Evolutionary conservation across 2,329 filamentous ascomycete genomes (phyloP).

Genomic region (Calonectria henricotiae): DNA sequence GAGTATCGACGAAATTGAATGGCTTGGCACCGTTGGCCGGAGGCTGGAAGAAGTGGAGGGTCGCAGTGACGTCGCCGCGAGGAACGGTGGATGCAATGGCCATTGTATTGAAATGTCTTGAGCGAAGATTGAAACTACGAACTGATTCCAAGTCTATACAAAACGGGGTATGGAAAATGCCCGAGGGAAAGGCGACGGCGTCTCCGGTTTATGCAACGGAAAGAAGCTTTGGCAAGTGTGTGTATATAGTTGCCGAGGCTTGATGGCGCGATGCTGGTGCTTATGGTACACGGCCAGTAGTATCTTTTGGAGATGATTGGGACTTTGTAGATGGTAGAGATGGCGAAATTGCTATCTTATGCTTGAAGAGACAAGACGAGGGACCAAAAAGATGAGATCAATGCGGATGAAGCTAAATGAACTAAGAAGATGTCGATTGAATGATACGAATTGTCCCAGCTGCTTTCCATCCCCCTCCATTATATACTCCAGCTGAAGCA

Average conservation of each 20-base stretch:
- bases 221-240: not conserved
- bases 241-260: conserved; percentile 24
- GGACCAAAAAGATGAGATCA: conserved; percentile 3
- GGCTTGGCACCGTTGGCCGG: conserved; percentile 74
- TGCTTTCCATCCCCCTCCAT: conserved; percentile 13
- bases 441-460: conserved; percentile 22
- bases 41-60: conserved; percentile 77
- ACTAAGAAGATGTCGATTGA: conserved; percentile 17
- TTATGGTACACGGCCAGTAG: not conserved
- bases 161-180: not conserved
- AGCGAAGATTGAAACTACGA: not conserved
- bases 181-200: not conserved
- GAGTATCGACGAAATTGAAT: conserved; percentile 78
- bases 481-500: conserved; percentile 41
- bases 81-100: conserved; percentile 63
- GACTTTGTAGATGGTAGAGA: not conserved
- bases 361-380: not conserved
- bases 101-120: conserved; percentile 53
- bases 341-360: not conserved
- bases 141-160: conserved; percentile 12
- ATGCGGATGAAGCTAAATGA: conserved; percentile 1
- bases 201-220: not conserved
- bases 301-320: not conserved
- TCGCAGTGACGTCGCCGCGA: conserved; percentile 74
- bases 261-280: conserved; percentile 12